A percentile compares a stretch with the other conserved stretches of the same genome.
phyloP scores from a whole-genome alignment of 768 basidiomycete genomes.

The Amanita phalloides region DNA sequence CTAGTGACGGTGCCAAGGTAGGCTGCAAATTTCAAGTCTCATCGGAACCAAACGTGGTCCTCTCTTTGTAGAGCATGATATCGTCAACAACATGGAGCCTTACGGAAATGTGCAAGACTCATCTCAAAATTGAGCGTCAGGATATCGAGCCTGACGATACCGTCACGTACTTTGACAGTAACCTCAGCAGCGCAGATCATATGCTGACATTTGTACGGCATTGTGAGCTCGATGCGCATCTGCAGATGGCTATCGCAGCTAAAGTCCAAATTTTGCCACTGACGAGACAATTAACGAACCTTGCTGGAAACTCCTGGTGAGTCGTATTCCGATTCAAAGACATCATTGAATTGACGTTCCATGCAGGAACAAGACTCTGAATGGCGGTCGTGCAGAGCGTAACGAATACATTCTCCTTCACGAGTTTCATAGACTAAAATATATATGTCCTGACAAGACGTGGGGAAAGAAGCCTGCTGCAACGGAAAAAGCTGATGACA shows the following conservation, averaged over 20 bases:
- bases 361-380: conserved; percentile 89
- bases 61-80: conserved; percentile 72
- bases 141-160: conserved; percentile 97
- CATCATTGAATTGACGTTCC: background rate
- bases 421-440: conserved; percentile 94
- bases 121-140: conserved; percentile 77
- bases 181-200: conserved; percentile 60
- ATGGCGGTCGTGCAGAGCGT: conserved; percentile 95
- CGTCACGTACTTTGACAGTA: conserved; percentile 79
- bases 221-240: conserved; percentile 92
- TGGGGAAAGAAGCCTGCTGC: conserved; percentile 65
- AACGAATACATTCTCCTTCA: conserved; percentile 99
- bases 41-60: background rate
- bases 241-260: conserved; percentile 92
- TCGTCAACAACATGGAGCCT: conserved; percentile 96
- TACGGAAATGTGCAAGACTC: conserved; percentile 91
- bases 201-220: conserved; percentile 85
- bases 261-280: conserved; percentile 92
- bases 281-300: conserved; percentile 87
- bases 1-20: conserved; percentile 91
- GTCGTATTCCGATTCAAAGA: conserved; percentile 11
- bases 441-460: conserved; percentile 91
- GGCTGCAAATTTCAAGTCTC: conserved; percentile 8
- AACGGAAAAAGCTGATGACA: conserved; percentile 37
- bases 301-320: conserved; percentile 96